Base-by-base conservation (phyloP, 306 rosid genomes). In the Quercus agrifolia region DNA sequence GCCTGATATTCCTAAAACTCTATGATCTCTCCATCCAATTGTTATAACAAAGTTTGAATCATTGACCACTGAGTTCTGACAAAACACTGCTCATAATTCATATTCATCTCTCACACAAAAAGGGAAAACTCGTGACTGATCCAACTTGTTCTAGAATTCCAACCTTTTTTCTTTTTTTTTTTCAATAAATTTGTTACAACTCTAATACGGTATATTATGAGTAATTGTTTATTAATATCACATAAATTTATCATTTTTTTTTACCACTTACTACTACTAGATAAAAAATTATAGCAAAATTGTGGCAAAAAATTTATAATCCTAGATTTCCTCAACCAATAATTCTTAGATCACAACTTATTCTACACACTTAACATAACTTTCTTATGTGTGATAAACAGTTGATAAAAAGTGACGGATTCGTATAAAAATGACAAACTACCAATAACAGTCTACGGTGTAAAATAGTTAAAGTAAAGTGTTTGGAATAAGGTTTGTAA, bases 21-120 rank as follows among this genome's bases (percentile, higher is more conserved):
- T 58, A 70, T 71, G 61, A 58, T 70, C 46, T 8, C 11, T 8
- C 46, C 46, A 41, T 41, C 46, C 46, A 8, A 41, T 41, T 41
- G 12, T 41, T 8, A 8, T 41, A 8, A 2, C 46, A 61, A 84
- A 51, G 83, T 89, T 87, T 85, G 89, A 89, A 92, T 74, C 79
- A 82, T 79, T 85, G 91, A 90, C 96, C 77, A 71, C 33, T 3
- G 17, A 62, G 11, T 8, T 41, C 46, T 41, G 46, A 41, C 46
- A 2, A 41, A 8, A 41, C 46, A 41, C 46, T 41, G 2, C 46
- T 8, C 82, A 35, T 77, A 35, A 2, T 70, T 77, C 82, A 9
- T 30, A 41, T 18, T 46, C 70, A 0, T 6, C 44, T 25, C 81
- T 74, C 81, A 41, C 83, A 2, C 54, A 49, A 49, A 78, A 18